Base-by-base conservation (phyloP, 306 rosid species). In the Acmispon strigosus region DNA sequence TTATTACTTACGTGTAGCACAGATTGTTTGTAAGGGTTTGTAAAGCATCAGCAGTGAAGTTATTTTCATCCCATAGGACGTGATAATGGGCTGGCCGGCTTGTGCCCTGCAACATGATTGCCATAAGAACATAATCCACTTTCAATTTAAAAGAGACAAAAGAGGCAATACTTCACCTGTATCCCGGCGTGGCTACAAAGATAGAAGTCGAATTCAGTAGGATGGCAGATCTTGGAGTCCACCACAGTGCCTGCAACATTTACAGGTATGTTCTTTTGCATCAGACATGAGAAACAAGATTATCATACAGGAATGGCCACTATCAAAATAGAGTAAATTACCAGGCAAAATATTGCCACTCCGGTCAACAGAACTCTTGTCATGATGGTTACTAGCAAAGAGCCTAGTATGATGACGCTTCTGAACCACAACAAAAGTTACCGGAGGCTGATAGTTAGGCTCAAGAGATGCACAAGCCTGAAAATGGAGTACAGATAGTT, bases 51-150 rank as follows among this genome's bases (percentile, higher is more conserved):
- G 99, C 97, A 11, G 91, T 83, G n/a, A 95, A 95, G 66, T 89
- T 82, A 80, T 95, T 95, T 10, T 95, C 99, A 60, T 95, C 99
- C 99, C 99, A 95, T 10, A 95, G 24, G 0, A 95, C 99, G 62
- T 95, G 99, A 73, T 95, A 95, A 73, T 95, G 99, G 48, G 99
- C 97, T 0, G 99, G 99, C 3, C 99, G 92, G 65, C 99, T 95
- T 1, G 99, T 95, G 17, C 99, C 99, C 99, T 95, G 85, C 56
- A 32, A 64, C 55, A 0, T 11, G 34, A n/a, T 15, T 6, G 11
- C 18, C 41, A 36, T 7, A 16, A 57, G n/a, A 36, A 17, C 20
- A 50, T 7, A 62, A 73, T 45, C 39, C 42, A 13, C 39, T 55
- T 13, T 12, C 17, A 59, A 29, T 15, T 12, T 49, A 37, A n/a